A percentile compares a stretch with the other conserved stretches of the same genome.
phyloP scores from a whole-genome alignment of 2,329 filamentous ascomycete species.

The Zymoseptoria tritici region DNA sequence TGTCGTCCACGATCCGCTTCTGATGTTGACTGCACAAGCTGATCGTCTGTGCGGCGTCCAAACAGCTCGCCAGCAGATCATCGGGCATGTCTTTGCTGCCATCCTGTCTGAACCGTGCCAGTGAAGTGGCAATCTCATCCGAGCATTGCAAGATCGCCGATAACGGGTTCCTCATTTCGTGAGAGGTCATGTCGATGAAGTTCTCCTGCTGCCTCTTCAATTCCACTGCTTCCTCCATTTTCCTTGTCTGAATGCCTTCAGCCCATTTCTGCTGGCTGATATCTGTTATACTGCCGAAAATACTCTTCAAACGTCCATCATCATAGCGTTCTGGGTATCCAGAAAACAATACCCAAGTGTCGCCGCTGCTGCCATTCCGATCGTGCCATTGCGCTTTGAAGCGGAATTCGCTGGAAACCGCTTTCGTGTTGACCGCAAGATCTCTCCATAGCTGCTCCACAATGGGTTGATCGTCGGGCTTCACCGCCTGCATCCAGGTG shows the following conservation, averaged over 20 bases:
- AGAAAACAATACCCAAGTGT: constrained; percentile 72
- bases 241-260: constrained; percentile 68
- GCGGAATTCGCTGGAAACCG: constrained; percentile 65
- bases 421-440: constrained; percentile 53
- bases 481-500: constrained; percentile 66
- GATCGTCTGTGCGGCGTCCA: constrained; percentile 71
- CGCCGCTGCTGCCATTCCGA: constrained; percentile 51
- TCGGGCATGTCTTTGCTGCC: constrained; percentile 30
- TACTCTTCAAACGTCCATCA: constrained; percentile 58
- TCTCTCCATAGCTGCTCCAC: constrained; percentile 56
- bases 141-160: constrained; percentile 69
- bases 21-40: constrained; percentile 72
- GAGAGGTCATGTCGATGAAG: constrained; percentile 34
- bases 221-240: constrained; percentile 73
- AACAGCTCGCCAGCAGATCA: constrained; percentile 50
- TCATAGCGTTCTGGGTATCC: constrained; percentile 65
- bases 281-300: constrained; percentile 76
- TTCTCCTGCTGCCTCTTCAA: constrained; percentile 63
- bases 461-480: constrained; percentile 54
- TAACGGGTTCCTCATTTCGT: constrained; percentile 59
- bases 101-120: constrained; percentile 38
- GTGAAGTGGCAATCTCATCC: constrained; percentile 59
- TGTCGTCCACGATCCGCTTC: constrained; percentile 70
- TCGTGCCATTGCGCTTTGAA: constrained; percentile 62
- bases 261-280: constrained; percentile 82